Percentiles rank a stretch among this genome's conserved stretches.
phyloP scores from a whole-genome alignment of 495 filamentous ascomycete species.

The Annulohypoxylon maeteangense region DNA sequence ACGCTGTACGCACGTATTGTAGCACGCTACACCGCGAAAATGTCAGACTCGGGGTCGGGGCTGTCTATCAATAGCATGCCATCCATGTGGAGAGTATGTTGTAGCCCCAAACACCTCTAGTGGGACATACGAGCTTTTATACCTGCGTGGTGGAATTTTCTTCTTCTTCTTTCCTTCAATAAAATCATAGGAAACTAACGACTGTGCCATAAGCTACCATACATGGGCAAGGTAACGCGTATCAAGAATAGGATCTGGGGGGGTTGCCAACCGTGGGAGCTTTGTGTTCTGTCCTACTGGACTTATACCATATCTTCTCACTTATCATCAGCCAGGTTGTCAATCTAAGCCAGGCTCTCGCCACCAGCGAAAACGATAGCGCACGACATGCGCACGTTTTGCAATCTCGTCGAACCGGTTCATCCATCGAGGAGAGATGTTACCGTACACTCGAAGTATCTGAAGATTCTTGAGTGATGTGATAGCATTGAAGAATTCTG shows the following conservation, averaged over 20 bases:
- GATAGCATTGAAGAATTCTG: constrained; percentile 38
- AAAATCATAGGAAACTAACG: too few species aligned
- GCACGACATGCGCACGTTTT: constrained; percentile 18
- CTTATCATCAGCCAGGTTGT: neutral
- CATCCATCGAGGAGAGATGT: constrained; percentile 32
- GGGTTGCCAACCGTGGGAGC: neutral
- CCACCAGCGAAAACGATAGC: constrained; percentile 37
- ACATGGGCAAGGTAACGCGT: neutral
- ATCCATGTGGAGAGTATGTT: neutral
- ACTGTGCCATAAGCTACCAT: neutral
- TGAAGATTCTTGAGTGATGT: constrained; percentile 26
- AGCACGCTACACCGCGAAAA: neutral
- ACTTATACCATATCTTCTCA: neutral
- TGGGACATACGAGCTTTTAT: too few species aligned
- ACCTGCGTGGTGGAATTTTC: too few species aligned
- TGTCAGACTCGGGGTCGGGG: too few species aligned
- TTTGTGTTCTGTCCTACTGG: neutral
- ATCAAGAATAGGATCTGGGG: neutral
- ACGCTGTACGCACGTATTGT: neutral
- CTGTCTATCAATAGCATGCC: too few species aligned
- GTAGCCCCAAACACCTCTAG: neutral
- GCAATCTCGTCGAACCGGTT: constrained; percentile 20
- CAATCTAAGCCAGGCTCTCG: constrained; percentile 38
- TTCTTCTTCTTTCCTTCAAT: too few species aligned
- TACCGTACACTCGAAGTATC: constrained; percentile 34